Percentiles rank a stretch among this genome's conserved stretches.
Evolutionary conservation across 345 rosid genomes (phyloP).

Genomic region (Lepidium sativum): DNA sequence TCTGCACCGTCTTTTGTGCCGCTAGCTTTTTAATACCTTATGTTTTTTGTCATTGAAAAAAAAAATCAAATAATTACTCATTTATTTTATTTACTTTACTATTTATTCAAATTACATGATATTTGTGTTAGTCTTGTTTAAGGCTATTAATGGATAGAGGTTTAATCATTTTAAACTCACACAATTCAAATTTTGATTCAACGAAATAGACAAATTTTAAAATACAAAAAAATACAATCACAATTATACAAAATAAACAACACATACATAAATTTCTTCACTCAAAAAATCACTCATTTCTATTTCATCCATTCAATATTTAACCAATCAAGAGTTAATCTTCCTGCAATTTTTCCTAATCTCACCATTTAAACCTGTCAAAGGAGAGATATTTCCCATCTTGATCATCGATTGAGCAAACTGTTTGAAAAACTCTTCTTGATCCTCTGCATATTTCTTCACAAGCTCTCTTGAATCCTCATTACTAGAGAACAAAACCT

Average conservation of each 20-base stretch:
- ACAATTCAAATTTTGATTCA: background rate
- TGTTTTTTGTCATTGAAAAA: no score
- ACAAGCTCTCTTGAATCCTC: slow-evolving; percentile 50
- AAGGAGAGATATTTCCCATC: slow-evolving; percentile 87
- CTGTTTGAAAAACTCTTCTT: slow-evolving; percentile 58
- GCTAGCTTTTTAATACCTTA: no score
- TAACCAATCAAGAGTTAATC: slow-evolving; percentile 35
- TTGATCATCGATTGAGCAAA: slow-evolving; percentile 75
- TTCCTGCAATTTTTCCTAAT: slow-evolving; percentile 70
- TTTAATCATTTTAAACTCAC: background rate
- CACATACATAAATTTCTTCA: background rate
- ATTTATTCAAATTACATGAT: no score
- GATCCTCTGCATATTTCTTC: slow-evolving; percentile 57
- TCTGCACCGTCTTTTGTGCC: no score
- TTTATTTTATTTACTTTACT: no score
- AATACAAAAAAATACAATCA: background rate
- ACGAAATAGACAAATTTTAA: background rate
- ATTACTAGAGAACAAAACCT: slow-evolving; percentile 58
- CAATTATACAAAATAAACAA: background rate
- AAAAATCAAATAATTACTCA: no score
- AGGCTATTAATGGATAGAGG: no score
- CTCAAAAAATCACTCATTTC: background rate
- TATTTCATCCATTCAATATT: background rate
- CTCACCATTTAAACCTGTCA: slow-evolving; percentile 72
- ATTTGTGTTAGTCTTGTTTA: no score